These are phyloP conservation scores for Penicillium crystallinum DNA, from an alignment of 495 filamentous ascomycete species.

Conservation along the genomic window DNA sequence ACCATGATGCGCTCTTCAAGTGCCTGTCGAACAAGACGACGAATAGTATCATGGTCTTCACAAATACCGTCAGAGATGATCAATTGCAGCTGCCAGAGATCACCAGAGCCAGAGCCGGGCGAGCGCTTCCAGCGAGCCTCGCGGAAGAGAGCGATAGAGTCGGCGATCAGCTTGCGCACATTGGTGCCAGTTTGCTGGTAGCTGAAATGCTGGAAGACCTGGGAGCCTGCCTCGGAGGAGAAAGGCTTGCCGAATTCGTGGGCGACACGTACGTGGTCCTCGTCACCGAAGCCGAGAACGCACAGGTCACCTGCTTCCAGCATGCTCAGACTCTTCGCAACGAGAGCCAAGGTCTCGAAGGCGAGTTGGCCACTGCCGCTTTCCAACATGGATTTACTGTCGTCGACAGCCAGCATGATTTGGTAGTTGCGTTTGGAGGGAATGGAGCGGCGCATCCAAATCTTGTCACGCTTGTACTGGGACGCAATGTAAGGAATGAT, in stretches of 20 bases:
- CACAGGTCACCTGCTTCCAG: constrained; percentile 89
- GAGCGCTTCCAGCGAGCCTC: constrained; percentile 59
- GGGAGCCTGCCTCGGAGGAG: constrained; percentile 73
- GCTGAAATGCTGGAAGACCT: constrained; percentile 76
- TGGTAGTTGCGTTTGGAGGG: constrained; percentile 93
- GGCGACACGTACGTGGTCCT: constrained; percentile 72
- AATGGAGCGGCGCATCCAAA: constrained; percentile 93
- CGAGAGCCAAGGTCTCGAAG: constrained; percentile 86
- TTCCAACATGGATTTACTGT: constrained; percentile 87
- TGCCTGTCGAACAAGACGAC: constrained; percentile 75
- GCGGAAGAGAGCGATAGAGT: constrained; percentile 75
- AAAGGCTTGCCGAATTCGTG: constrained; percentile 85
- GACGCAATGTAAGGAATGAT: constrained; percentile 99
- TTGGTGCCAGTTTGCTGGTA: constrained; percentile 84
- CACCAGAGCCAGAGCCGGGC: constrained; percentile 52
- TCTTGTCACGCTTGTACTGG: constrained; percentile 97
- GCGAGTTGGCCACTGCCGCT: constrained; percentile 65
- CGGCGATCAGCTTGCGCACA: constrained; percentile 67
- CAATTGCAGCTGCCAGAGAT: constrained; percentile 94
- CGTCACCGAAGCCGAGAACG: constrained; percentile 77
- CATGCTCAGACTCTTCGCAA: constrained; percentile 78
- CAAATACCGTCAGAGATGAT: constrained; percentile 92
- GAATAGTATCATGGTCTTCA: constrained; percentile 79
- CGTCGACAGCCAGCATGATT: constrained; percentile 94
- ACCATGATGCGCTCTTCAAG: constrained; percentile 95